Percentiles rank a stretch among this genome's conserved stretches.
phyloP scores from a whole-genome alignment of 176 grass and related monocot species.

The Oryza officinalis region DNA sequence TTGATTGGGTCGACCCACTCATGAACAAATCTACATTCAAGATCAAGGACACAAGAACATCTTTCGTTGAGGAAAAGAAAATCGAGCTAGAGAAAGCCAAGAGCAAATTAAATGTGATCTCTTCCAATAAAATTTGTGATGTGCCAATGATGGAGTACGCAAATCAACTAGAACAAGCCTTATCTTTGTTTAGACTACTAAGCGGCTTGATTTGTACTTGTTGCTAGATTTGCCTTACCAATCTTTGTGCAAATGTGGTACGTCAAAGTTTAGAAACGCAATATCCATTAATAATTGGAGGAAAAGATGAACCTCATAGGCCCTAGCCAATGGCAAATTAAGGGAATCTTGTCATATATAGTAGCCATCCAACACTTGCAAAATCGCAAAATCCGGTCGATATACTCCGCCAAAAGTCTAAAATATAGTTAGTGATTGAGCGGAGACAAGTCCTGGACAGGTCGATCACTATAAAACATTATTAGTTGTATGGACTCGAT shows the following conservation, averaged over 20 bases:
- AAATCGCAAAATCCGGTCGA: too few species aligned
- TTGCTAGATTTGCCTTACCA: background rate
- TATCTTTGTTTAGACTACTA: background rate
- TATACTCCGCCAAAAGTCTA: too few species aligned
- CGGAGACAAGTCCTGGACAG: too few species aligned
- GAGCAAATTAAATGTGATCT: background rate
- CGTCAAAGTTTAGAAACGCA: background rate
- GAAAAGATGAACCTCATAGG: background rate
- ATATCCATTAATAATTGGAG: background rate
- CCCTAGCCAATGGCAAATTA: background rate
- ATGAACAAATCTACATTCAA: constrained; percentile 28
- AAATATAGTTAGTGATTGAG: too few species aligned
- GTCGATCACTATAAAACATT: too few species aligned
- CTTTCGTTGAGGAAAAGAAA: background rate
- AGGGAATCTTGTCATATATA: too few species aligned
- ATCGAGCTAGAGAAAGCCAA: background rate
- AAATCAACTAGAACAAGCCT: background rate
- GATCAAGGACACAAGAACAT: background rate
- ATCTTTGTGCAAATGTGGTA: background rate
- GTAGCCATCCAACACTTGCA: too few species aligned
- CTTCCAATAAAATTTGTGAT: background rate
- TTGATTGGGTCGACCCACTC: constrained; percentile 34
- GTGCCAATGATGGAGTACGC: background rate
- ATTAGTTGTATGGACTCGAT: too few species aligned
- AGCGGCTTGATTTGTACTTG: background rate